Percentiles rank a stretch among this genome's conserved stretches.
Evolutionary conservation across 1,284 basidiomycete species (phyloP).

Genomic region (Fistulina hepatica): DNA sequence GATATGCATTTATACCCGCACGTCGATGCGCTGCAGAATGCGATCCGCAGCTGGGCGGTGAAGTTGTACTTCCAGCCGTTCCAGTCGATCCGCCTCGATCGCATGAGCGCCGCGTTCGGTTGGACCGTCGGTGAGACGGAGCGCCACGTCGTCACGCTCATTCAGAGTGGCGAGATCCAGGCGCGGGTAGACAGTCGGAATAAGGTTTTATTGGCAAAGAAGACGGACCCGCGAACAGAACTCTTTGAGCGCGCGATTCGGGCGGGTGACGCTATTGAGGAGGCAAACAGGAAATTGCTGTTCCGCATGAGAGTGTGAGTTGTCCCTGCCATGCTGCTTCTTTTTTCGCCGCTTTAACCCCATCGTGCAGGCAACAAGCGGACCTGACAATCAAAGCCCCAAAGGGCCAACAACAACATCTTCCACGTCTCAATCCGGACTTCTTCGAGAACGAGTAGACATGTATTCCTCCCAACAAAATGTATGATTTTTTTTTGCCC

Average conservation of each 20-base stretch:
- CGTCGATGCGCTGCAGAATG: constrained; percentile 43
- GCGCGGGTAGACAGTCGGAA: constrained; percentile 74
- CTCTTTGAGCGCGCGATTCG: constrained; percentile 67
- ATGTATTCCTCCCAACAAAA: too few relatives aligned
- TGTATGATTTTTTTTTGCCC: too few relatives aligned
- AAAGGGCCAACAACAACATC: constrained; percentile 26
- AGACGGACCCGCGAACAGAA: constrained; percentile 60
- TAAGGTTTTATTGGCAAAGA: constrained; percentile 68
- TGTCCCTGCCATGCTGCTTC: background rate
- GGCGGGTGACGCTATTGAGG: constrained; percentile 57
- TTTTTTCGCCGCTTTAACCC: background rate
- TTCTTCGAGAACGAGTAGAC: too few relatives aligned
- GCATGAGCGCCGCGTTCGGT: constrained; percentile 77
- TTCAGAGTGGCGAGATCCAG: constrained; percentile 64
- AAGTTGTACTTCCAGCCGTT: constrained; percentile 85
- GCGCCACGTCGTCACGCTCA: constrained; percentile 58
- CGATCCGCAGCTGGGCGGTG: constrained; percentile 62
- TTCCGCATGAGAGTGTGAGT: constrained; percentile 67
- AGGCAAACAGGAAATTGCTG: constrained; percentile 62
- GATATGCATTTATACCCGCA: constrained; percentile 69
- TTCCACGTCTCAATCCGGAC: too few relatives aligned
- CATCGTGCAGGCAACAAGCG: constrained; percentile 49
- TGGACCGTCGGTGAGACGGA: constrained; percentile 64
- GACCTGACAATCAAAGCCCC: constrained; percentile 43
- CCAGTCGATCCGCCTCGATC: constrained; percentile 62